A percentile compares a stretch with the other conserved stretches of the same genome.
These are phyloP conservation scores for Prunus yedoensis DNA, from an alignment of 331 rosid genomes.

Conservation along the genomic window DNA sequence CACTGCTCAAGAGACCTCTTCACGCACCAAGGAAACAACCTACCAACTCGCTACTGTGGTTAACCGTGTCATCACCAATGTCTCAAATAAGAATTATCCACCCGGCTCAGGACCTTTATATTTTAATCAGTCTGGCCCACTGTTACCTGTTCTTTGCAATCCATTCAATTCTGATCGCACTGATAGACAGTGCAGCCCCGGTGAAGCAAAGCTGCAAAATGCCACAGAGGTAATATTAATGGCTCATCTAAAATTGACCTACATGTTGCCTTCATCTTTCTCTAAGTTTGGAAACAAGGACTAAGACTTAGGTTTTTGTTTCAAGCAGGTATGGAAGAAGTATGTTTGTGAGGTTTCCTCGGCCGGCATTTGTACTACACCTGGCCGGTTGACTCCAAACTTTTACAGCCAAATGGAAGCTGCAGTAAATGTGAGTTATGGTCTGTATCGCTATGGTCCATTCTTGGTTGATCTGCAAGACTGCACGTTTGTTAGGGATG, in stretches of 20 bases:
- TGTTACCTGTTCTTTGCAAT: slow-evolving; percentile 50
- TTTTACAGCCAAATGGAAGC: slow-evolving; percentile 36
- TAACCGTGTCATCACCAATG: slow-evolving; percentile 26
- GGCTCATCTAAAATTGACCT: neutral
- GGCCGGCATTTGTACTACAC: slow-evolving; percentile 36
- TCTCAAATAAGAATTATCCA: slow-evolving; percentile 32
- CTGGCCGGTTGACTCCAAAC: slow-evolving; percentile 54
- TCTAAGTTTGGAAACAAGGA: neutral
- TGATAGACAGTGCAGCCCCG: slow-evolving; percentile 32
- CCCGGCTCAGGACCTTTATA: slow-evolving; percentile 1
- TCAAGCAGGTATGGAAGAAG: slow-evolving; percentile 38
- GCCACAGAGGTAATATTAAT: slow-evolving; percentile 39
- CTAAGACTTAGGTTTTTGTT: neutral
- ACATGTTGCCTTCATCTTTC: neutral
- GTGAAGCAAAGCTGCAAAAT: slow-evolving; percentile 33
- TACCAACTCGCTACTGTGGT: slow-evolving; percentile 28
- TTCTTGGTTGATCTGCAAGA: slow-evolving; percentile 40
- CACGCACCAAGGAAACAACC: slow-evolving; percentile 27
- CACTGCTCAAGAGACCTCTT: slow-evolving; percentile 38
- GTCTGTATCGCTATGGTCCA: slow-evolving; percentile 42
- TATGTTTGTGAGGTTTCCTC: slow-evolving; percentile 40
- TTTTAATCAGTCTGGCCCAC: slow-evolving; percentile 71
- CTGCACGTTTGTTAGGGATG: slow-evolving; percentile 47
- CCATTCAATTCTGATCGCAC: slow-evolving; percentile 41
- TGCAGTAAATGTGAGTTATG: slow-evolving; percentile 33